These are phyloP conservation scores for Colletotrichum sublineola DNA, from an alignment of 2,329 filamentous ascomycete species.

Conservation along the genomic window DNA sequence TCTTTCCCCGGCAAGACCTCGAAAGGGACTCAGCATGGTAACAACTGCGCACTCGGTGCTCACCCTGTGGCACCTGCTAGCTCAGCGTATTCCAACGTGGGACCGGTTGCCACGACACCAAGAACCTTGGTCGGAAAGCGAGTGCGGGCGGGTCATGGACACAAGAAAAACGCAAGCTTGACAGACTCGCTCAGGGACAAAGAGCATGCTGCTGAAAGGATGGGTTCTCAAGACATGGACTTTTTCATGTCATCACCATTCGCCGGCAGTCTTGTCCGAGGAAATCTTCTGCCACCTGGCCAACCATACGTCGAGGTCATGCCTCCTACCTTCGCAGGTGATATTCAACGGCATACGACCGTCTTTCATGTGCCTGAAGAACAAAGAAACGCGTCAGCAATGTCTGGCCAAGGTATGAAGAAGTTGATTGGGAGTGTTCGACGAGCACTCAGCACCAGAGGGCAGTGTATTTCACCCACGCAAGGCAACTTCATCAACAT, in stretches of 20 bases:
- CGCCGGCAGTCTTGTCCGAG: slow-evolving; percentile 87
- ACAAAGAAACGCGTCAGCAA: slow-evolving; percentile 62
- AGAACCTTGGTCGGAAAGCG: slow-evolving; percentile 70
- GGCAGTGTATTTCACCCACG: slow-evolving; percentile 58
- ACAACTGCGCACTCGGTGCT: slow-evolving; percentile 60
- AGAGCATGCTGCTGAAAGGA: slow-evolving; percentile 70
- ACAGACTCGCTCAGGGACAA: slow-evolving; percentile 79
- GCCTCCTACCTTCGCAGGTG: slow-evolving; percentile 62
- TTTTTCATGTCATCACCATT: slow-evolving; percentile 75
- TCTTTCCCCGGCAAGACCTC: slow-evolving; percentile 70
- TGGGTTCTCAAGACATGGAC: slow-evolving; percentile 66
- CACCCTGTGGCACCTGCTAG: slow-evolving; percentile 68
- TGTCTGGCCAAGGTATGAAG: slow-evolving; percentile 82
- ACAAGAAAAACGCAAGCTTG: slow-evolving; percentile 90
- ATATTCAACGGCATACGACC: slow-evolving; percentile 66
- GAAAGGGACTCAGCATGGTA: slow-evolving; percentile 53
- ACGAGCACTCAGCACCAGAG: slow-evolving; percentile 78
- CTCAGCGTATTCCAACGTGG: slow-evolving; percentile 60
- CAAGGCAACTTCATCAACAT: slow-evolving; percentile 64
- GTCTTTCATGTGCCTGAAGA: slow-evolving; percentile 59
- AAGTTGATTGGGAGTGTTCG: slow-evolving; percentile 89
- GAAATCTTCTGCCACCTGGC: slow-evolving; percentile 84
- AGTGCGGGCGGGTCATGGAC: slow-evolving; percentile 68
- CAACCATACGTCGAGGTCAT: slow-evolving; percentile 83
- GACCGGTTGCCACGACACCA: slow-evolving; percentile 70